phyloP scores from a whole-genome alignment of 495 filamentous ascomycete genomes.

The Apodospora peruviana region DNA sequence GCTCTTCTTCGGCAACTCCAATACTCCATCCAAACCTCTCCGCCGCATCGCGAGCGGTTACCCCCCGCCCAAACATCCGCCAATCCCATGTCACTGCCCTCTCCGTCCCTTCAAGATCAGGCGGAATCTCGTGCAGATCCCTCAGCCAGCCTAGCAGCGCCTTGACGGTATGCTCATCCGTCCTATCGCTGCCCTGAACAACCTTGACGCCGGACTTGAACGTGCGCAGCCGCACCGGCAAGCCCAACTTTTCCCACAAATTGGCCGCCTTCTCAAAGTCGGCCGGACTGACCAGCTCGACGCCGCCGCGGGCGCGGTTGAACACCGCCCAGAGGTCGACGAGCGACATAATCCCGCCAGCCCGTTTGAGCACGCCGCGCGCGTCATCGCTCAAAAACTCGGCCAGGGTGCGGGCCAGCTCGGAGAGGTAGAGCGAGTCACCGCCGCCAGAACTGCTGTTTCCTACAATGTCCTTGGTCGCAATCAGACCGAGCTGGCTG shows the following conservation, averaged over 20 bases:
- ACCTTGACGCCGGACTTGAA: constrained; percentile 92
- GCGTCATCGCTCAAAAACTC: constrained; percentile 92
- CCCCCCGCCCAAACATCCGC: constrained; percentile 68
- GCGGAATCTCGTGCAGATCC: constrained; percentile 61
- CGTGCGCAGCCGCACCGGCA: constrained; percentile 79
- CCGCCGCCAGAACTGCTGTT: constrained; percentile 42
- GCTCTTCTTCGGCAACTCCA: constrained; percentile 90
- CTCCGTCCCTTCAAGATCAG: constrained; percentile 23
- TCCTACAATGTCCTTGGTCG: constrained; percentile 82
- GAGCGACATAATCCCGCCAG: constrained; percentile 90
- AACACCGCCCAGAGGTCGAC: constrained; percentile 97
- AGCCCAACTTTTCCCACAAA: constrained; percentile 80
- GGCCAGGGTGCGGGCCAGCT: constrained; percentile 82
- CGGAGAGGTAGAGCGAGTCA: constrained; percentile 59
- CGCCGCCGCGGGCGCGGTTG: constrained; percentile 90
- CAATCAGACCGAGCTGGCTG: constrained; percentile 78
- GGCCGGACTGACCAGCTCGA: constrained; percentile 85
- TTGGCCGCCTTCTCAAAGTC: constrained; percentile 88
- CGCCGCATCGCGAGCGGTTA: constrained; percentile 85
- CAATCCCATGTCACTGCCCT: constrained; percentile 67
- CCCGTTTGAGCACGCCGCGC: constrained; percentile 69
- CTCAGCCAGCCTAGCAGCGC: constrained; percentile 71
- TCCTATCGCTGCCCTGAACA: constrained; percentile 82
- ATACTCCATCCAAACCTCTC: constrained; percentile 97
- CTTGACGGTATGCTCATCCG: constrained; percentile 82